These are phyloP conservation scores for Daedaleopsis sinensis DNA, from an alignment of 768 basidiomycete species.

Conservation along the genomic window DNA sequence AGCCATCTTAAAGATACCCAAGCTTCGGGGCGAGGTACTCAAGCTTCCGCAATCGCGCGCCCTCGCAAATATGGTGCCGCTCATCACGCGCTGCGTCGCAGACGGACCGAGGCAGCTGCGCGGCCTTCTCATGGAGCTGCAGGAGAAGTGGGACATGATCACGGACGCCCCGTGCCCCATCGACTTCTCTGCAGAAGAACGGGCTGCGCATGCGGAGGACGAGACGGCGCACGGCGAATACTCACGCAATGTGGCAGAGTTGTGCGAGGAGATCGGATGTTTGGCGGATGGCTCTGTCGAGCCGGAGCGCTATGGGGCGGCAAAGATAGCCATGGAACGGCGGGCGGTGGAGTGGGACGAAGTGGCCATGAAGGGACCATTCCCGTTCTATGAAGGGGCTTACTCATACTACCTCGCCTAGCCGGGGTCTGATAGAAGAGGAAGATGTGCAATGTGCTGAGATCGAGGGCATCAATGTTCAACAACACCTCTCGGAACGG, in stretches of 20 bases:
- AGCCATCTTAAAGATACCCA: too few species aligned
- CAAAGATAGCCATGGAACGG: not conserved
- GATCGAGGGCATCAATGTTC: too few species aligned
- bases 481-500: too few species aligned
- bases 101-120: constrained; percentile 4
- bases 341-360: constrained; percentile 11
- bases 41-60: not conserved
- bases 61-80: not conserved
- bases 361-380: constrained; percentile 7
- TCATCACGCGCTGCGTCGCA: constrained; percentile 7
- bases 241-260: not conserved
- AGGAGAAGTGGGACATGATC: constrained; percentile 3
- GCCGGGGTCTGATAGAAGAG: too few species aligned
- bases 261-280: not conserved
- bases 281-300: constrained; percentile 1
- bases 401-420: not conserved
- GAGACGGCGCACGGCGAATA: not conserved
- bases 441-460: too few species aligned
- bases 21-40: not conserved
- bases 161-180: constrained; percentile 8
- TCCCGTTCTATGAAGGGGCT: constrained; percentile 8
- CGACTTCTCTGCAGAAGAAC: constrained; percentile 4
- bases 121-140: not conserved
- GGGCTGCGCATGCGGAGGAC: not conserved
- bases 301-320: not conserved